These are phyloP conservation scores for Citrus hindsii DNA, from an alignment of 345 rosid species.

Conservation along the genomic window DNA sequence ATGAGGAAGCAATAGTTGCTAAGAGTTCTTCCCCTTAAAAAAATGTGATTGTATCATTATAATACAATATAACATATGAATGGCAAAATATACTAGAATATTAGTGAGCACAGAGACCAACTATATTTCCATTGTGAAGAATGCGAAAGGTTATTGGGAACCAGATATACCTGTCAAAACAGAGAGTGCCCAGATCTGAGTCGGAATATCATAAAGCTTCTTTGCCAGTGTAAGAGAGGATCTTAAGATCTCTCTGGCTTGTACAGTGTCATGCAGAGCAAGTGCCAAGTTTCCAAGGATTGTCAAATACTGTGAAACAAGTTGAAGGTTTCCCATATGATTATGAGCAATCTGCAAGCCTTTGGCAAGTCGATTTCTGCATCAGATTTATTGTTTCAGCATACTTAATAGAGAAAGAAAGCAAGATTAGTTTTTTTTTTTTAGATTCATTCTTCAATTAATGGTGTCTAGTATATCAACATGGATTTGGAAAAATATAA, in stretches of 20 bases:
- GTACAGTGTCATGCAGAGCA: conserved; percentile 82
- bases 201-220: conserved; percentile 85
- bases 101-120: background rate
- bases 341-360: conserved; percentile 91
- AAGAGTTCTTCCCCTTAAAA: background rate
- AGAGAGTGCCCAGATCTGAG: conserved; percentile 95
- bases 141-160: background rate
- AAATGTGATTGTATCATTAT: background rate
- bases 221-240: conserved; percentile 88
- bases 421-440: background rate
- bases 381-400: conserved; percentile 12
- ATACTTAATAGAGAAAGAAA: background rate
- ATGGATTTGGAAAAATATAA: background rate
- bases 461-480: background rate
- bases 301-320: conserved; percentile 88
- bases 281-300: conserved; percentile 91
- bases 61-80: background rate
- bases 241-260: conserved; percentile 93
- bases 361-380: conserved; percentile 88
- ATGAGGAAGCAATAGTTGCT: background rate
- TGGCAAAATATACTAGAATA: background rate
- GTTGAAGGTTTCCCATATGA: conserved; percentile 96
- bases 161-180: conserved; percentile 62
- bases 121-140: background rate
- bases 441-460: background rate